Evolutionary conservation across 2,329 filamentous ascomycete genomes (phyloP).

Genomic region (Phaeoacremonium minimum): DNA sequence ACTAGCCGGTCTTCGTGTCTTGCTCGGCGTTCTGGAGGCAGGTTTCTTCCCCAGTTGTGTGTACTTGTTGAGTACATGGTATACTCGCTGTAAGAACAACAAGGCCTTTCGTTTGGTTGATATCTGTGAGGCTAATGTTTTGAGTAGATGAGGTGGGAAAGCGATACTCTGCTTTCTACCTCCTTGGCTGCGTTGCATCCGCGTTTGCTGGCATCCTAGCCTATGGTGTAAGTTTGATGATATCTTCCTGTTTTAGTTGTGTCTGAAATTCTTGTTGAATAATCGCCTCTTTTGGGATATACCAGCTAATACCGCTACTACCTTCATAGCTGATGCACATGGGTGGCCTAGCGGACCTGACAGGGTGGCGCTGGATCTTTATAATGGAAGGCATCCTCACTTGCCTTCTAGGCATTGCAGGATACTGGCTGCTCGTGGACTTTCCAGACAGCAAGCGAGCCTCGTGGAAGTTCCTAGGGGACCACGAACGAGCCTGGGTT

Average conservation of each 20-base stretch:
- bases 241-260: constrained; percentile 13
- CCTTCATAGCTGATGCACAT: constrained; percentile 54
- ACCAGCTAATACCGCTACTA: no score
- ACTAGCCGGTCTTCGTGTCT: constrained; percentile 49
- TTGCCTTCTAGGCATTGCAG: constrained; percentile 39
- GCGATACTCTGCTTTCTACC: constrained; percentile 65
- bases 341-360: constrained; percentile 46
- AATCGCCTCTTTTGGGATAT: constrained; percentile 31
- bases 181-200: constrained; percentile 62
- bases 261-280: constrained; percentile 27
- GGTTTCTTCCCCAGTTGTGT: constrained; percentile 69
- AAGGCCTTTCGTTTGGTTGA: background rate
- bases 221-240: constrained; percentile 55
- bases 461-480: constrained; percentile 48
- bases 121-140: no score
- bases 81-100: constrained; percentile 55
- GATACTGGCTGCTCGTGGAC: constrained; percentile 58
- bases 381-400: constrained; percentile 52
- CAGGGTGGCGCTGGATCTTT: constrained; percentile 67
- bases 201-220: no score
- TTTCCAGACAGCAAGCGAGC: constrained; percentile 55
- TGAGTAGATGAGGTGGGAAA: constrained; percentile 63
- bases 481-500: constrained; percentile 47
- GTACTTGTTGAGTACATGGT: constrained; percentile 72
- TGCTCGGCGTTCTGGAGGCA: constrained; percentile 64